Conservation (phyloP, 768 basidiomycete species). For the Leccinum obscurum region DNA sequence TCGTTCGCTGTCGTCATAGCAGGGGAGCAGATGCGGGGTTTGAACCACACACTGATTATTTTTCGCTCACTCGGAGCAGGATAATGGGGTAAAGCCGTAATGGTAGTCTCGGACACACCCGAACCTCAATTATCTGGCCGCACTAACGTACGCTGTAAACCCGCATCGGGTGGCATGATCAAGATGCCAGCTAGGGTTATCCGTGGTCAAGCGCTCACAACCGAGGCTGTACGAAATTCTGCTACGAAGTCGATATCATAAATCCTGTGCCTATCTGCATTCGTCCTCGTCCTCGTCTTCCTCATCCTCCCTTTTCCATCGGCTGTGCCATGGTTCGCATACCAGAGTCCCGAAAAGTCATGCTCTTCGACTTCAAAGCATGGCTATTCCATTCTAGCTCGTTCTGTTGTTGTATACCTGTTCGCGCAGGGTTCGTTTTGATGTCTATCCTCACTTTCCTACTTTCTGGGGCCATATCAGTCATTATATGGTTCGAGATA, state of each 20-base stretch:
- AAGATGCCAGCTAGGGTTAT: background rate
- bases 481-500: slow-evolving; percentile 63
- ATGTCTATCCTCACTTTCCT: slow-evolving; percentile 55
- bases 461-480: slow-evolving; percentile 51
- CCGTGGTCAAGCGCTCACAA: background rate
- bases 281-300: background rate
- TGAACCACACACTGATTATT: background rate
- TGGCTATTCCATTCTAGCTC: slow-evolving; percentile 50
- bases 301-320: background rate
- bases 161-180: slow-evolving; percentile 1
- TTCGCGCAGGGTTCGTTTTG: slow-evolving; percentile 57
- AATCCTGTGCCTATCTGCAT: background rate
- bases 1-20: background rate
- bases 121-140: too few species aligned
- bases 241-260: background rate
- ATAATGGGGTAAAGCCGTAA: too few species aligned
- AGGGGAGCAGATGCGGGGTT: background rate
- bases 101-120: too few species aligned
- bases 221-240: slow-evolving; percentile 8
- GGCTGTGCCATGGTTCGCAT: background rate
- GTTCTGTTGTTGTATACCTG: slow-evolving; percentile 66
- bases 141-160: background rate
- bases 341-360: slow-evolving; percentile 16
- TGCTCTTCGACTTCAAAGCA: slow-evolving; percentile 45
- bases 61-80: background rate